These are phyloP conservation scores for Paratinospora sagittata DNA, from an alignment of 164 flowering plant genomes.

Conservation along the genomic window DNA sequence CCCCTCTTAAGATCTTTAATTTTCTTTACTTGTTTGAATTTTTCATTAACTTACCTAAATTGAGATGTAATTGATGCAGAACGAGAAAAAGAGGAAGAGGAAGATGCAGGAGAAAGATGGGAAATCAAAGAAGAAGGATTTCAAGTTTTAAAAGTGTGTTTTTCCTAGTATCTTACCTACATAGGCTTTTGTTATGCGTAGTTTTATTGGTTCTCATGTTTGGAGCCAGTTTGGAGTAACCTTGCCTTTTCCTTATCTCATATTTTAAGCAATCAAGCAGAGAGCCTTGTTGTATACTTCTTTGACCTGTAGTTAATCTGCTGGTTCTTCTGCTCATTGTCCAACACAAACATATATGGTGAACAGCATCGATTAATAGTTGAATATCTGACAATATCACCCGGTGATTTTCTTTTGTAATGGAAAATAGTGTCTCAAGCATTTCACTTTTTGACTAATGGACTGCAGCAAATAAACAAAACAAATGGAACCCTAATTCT, in stretches of 20 bases:
- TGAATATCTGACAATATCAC: not conserved
- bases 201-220: not conserved
- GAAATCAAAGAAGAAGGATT: conserved; percentile 86
- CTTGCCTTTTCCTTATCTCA: not conserved
- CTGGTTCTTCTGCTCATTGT: not conserved
- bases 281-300: not conserved
- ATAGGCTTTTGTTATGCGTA: conserved; percentile 15
- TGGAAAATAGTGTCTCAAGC: not conserved
- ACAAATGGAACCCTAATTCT: too few species aligned
- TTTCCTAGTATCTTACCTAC: not conserved
- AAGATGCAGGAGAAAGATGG: conserved; percentile 92
- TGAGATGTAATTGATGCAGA: conserved; percentile 35
- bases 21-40: conserved; percentile 1
- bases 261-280: not conserved
- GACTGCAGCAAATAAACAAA: not conserved
- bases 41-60: not conserved
- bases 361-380: not conserved
- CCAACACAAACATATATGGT: not conserved
- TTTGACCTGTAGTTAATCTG: not conserved
- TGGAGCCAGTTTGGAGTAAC: not conserved
- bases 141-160: conserved; percentile 24
- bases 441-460: not conserved
- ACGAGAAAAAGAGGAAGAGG: conserved; percentile 80
- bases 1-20: not conserved
- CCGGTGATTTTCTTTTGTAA: not conserved